phyloP scores from a whole-genome alignment of 805 yeast species.

The Barnettozyma wickerhamii region DNA sequence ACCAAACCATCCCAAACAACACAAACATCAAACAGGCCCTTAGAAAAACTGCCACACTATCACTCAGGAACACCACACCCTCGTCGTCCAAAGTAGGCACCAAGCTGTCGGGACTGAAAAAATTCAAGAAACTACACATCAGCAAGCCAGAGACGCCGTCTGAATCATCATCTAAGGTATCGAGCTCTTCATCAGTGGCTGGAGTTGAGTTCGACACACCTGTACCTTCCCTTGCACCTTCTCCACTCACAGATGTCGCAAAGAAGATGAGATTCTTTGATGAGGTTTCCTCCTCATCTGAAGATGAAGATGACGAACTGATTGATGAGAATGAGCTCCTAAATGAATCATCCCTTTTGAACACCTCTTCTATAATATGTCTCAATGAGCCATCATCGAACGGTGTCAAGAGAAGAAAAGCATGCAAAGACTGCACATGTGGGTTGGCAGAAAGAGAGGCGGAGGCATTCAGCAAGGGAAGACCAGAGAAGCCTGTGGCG shows the following conservation, averaged over 20 bases:
- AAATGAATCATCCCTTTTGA: conserved; percentile 20
- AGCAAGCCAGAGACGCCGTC: conserved; percentile 9
- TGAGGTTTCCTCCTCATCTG: conserved; percentile 12
- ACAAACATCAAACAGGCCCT: conserved; percentile 20
- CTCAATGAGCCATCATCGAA: conserved; percentile 49
- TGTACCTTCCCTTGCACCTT: conserved; percentile 19
- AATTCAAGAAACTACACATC: conserved; percentile 25
- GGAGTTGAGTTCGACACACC: conserved; percentile 8
- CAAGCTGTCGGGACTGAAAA: conserved; percentile 24
- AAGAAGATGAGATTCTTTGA: conserved; percentile 22
- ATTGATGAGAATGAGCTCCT: conserved; percentile 39
- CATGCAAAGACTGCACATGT: conserved; percentile 98
- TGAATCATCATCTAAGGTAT: not conserved
- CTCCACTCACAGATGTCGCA: conserved; percentile 13
- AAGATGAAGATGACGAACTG: conserved; percentile 25
- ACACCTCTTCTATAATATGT: conserved; percentile 35
- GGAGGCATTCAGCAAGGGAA: conserved; percentile 56
- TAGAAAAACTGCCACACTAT: conserved; percentile 8
- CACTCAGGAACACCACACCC: conserved; percentile 9
- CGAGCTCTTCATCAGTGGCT: not conserved
- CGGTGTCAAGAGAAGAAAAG: conserved; percentile 65
- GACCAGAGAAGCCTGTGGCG: conserved; percentile 33
- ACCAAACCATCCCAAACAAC: conserved; percentile 23
- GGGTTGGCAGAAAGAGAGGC: conserved; percentile 90
- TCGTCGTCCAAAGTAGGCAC: conserved; percentile 15